phyloP scores from a whole-genome alignment of 2,329 filamentous ascomycete species.

The Fusarium sp. region DNA sequence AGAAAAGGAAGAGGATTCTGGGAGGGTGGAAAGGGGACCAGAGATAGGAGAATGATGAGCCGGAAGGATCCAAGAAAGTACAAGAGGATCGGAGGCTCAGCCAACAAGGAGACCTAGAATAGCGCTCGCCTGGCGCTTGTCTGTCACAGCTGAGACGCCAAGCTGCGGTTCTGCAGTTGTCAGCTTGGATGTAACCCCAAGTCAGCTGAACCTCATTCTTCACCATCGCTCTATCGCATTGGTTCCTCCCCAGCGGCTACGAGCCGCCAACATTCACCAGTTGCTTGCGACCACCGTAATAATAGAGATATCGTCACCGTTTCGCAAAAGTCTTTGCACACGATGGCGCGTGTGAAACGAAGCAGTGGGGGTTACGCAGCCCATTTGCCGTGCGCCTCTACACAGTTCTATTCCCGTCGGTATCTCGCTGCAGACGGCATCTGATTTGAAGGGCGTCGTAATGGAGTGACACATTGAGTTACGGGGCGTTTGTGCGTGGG shows the following conservation, averaged over 20 bases:
- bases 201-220: constrained; percentile 22
- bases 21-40: constrained; percentile 87
- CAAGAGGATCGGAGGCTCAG: constrained; percentile 62
- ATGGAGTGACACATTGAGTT: constrained; percentile 35
- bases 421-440: constrained; percentile 29
- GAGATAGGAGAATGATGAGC: constrained; percentile 75
- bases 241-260: constrained; percentile 27
- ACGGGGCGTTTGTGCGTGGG: constrained; percentile 23
- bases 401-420: constrained; percentile 30
- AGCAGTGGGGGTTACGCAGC: constrained; percentile 19
- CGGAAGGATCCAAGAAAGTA: constrained; percentile 80
- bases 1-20: constrained; percentile 76
- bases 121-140: constrained; percentile 2
- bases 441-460: constrained; percentile 25
- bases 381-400: constrained; percentile 15
- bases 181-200: constrained; percentile 30
- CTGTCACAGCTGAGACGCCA: constrained; percentile 22
- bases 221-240: constrained; percentile 7
- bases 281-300: constrained; percentile 22
- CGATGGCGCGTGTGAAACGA: constrained; percentile 30
- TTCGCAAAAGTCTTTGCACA: constrained; percentile 15
- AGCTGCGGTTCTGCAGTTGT: constrained; percentile 17
- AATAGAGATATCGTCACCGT: constrained; percentile 6
- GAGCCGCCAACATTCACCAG: constrained; percentile 20
- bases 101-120: constrained; percentile 35